Base-by-base conservation (phyloP, 2,329 filamentous ascomycete genomes). In the Rutstroemia sydowiana region DNA sequence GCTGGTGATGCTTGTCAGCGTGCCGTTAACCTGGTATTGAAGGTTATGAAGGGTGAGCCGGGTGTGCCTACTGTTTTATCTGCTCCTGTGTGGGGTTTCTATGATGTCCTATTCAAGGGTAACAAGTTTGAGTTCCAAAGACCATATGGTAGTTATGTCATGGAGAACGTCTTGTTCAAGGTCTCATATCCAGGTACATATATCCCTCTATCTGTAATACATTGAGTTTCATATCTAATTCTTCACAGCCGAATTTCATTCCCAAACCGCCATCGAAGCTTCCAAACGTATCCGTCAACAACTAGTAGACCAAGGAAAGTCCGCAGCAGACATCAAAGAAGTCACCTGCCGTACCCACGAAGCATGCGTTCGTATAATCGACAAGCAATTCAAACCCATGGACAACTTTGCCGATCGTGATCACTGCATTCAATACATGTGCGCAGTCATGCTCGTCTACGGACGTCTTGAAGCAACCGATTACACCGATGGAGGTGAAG, bases 161-260 rank as follows among this genome's bases (percentile, higher is more conserved):
- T 98, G 93, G 93, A 98, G 82, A 98, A 97, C 67, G 90, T 98
- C 55, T 84, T 98, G 59, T 98, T 98, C 85, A 98, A 98, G 82
- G 93, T 98, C 55, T 98, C 93, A 42, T 97, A 96, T 71, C 92
- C 92, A 67, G 87, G 87, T 89, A 76, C 69, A 79, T 69, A 34
- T 10, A 30, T 10, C 20, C 23, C 16, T 16, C 9, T 46, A 23
- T 51, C 5, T 30, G 28, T 36, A 40, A 31, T 37, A 23, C 32
- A 45, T 40, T 37, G 28, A 8, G 20, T 18, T n/a, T 20, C 39
- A 41, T 50, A 7, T 32, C 65, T 67, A 66, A 66, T 53, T 23
- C 57, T 43, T 53, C 52, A 9, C 53, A 78, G 90, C 91, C 66
- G 92, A 97, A 70, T 97, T 97, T 79, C 92, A 97, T 80, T 96